These are phyloP conservation scores for Alternaria panax DNA, from an alignment of 2,329 filamentous ascomycete genomes.

Conservation along the genomic window DNA sequence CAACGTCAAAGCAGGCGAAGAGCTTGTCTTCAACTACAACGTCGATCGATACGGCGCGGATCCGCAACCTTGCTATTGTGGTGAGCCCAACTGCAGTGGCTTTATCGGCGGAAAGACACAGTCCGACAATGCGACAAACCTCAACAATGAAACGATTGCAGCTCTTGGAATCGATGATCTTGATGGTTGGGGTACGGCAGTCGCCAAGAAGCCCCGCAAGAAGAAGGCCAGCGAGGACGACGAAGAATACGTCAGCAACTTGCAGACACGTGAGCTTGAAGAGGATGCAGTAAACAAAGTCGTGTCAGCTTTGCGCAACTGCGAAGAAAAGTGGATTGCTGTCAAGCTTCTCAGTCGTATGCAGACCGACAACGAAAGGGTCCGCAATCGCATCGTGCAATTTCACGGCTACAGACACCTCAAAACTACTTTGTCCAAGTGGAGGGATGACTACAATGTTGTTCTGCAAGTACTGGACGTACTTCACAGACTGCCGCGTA, in stretches of 20 bases:
- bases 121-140: slow-evolving; percentile 91
- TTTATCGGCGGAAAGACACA: slow-evolving; percentile 98
- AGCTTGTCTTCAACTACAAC: slow-evolving; percentile 99
- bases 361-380: slow-evolving; percentile 83
- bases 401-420: slow-evolving; percentile 98
- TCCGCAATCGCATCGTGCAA: slow-evolving; percentile 86
- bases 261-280: slow-evolving; percentile 79
- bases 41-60: slow-evolving; percentile 97
- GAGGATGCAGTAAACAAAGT: slow-evolving; percentile 89
- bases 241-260: slow-evolving; percentile 92
- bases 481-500: slow-evolving; percentile 83
- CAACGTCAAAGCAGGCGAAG: slow-evolving; percentile 84
- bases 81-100: slow-evolving; percentile 90
- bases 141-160: slow-evolving; percentile 88
- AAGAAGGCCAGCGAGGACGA: slow-evolving; percentile 92
- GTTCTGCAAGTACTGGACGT: slow-evolving; percentile 89
- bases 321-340: slow-evolving; percentile 99
- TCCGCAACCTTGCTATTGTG: slow-evolving; percentile 96
- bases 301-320: slow-evolving; percentile 96
- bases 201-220: slow-evolving; percentile 88
- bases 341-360: slow-evolving; percentile 93
- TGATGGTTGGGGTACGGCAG: slow-evolving; percentile 89
- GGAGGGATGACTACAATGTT: slow-evolving; percentile 88
- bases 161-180: slow-evolving; percentile 93
- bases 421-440: slow-evolving; percentile 83